phyloP scores from a whole-genome alignment of 257 asterid species.

The Ehretia macrophylla region DNA sequence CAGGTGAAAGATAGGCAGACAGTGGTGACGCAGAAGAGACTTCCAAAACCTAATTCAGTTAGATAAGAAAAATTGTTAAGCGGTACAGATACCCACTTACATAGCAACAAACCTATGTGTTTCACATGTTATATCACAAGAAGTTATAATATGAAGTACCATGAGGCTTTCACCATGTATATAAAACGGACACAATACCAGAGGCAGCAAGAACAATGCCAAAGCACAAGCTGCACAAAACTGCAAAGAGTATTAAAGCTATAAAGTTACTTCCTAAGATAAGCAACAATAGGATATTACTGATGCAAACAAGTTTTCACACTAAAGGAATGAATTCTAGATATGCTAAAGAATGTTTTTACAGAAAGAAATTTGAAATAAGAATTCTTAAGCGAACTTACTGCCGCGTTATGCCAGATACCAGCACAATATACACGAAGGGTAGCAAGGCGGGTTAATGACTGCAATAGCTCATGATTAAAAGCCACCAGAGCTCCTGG shows the following conservation, averaged over 20 bases:
- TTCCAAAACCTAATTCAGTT: constrained; percentile 55
- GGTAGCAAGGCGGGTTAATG: constrained; percentile 52
- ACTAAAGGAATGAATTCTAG: not conserved
- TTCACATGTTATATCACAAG: constrained; percentile 10
- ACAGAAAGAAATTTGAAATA: not conserved
- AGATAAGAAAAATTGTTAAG: constrained; percentile 12
- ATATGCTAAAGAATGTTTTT: not conserved
- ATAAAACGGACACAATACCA: constrained; percentile 60
- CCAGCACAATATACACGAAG: constrained; percentile 96
- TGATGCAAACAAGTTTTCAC: not conserved
- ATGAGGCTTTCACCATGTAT: constrained; percentile 59
- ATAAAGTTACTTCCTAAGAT: constrained; percentile 15
- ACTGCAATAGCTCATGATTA: constrained; percentile 54
- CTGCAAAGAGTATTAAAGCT: constrained; percentile 37
- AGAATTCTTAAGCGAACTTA: constrained; percentile 22
- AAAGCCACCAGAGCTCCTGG: constrained; percentile 97
- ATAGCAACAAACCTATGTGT: not conserved
- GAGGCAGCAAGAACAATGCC: constrained; percentile 56
- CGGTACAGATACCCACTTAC: constrained; percentile 11
- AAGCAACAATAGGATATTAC: constrained; percentile 12
- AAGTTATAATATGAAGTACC: constrained; percentile 37
- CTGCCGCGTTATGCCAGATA: constrained; percentile 92
- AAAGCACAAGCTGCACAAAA: constrained; percentile 60
- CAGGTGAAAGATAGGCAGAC: constrained; percentile 56
- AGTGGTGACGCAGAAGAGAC: constrained; percentile 68